These are phyloP conservation scores for Oehlia diaphana DNA, from an alignment of 192 early-diverging fungal species.

Conservation along the genomic window DNA sequence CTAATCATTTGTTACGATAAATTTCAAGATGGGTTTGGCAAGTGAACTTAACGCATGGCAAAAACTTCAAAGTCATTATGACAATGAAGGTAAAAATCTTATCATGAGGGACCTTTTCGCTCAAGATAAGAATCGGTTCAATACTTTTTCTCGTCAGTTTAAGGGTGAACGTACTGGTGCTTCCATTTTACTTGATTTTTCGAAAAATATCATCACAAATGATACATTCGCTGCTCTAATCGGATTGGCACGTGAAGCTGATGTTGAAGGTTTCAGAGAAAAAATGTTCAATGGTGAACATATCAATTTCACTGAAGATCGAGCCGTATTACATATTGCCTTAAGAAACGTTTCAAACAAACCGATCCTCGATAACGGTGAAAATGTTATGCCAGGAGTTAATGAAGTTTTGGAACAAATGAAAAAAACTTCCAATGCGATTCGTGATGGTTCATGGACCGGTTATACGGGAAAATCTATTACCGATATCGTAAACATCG, in stretches of 20 bases:
- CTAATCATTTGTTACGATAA: too few relatives aligned
- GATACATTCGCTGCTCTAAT: slow-evolving; percentile 81
- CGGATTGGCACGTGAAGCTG: slow-evolving; percentile 78
- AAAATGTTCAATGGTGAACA: slow-evolving; percentile 94
- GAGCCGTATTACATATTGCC: slow-evolving; percentile 94
- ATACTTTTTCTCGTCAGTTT: slow-evolving; percentile 75
- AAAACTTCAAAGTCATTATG: slow-evolving; percentile 88
- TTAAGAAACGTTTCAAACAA: slow-evolving; percentile 84
- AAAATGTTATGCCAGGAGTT: slow-evolving; percentile 73
- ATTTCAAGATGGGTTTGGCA: slow-evolving; percentile 62
- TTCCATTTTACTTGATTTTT: slow-evolving; percentile 88
- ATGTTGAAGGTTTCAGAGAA: slow-evolving; percentile 83
- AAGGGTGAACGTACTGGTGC: slow-evolving; percentile 57
- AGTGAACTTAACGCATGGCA: slow-evolving; percentile 83
- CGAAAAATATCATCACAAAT: slow-evolving; percentile 90
- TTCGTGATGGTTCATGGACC: slow-evolving; percentile 91
- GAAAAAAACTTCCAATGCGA: slow-evolving; percentile 74
- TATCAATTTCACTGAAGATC: slow-evolving; percentile 97
- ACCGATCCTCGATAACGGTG: slow-evolving; percentile 89
- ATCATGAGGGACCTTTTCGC: slow-evolving; percentile 82
- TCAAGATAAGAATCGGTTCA: slow-evolving; percentile 75
- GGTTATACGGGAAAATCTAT: slow-evolving; percentile 83
- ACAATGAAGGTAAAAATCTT: slow-evolving; percentile 68
- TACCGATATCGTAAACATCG: too few relatives aligned
- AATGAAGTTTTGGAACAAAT: slow-evolving; percentile 94